phyloP scores from a whole-genome alignment of 2,329 filamentous ascomycete genomes.

The Botrytis hyacinthi region DNA sequence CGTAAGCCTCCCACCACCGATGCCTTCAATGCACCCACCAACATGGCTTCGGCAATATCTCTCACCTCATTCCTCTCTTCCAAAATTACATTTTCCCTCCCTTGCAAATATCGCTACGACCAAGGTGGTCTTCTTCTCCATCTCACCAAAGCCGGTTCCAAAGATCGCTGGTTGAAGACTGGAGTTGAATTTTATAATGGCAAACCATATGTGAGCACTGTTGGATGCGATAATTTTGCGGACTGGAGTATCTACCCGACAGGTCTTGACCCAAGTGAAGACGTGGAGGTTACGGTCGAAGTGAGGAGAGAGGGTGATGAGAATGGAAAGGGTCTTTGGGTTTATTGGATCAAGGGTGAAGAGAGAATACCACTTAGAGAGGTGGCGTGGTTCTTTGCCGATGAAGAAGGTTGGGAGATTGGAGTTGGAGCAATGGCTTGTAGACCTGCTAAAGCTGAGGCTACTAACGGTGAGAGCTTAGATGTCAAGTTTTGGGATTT shows the following conservation, averaged over 20 bases:
- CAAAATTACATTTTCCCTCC: constrained; percentile 7
- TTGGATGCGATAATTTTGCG: constrained; percentile 3
- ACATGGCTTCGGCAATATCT: not conserved
- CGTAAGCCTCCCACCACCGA: constrained; percentile 19
- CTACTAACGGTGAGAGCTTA: not conserved
- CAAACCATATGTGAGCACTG: constrained; percentile 6
- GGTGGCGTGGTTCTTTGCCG: constrained; percentile 14
- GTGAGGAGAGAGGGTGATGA: constrained; percentile 9
- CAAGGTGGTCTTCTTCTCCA: constrained; percentile 18
- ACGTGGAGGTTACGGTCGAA: constrained; percentile 12
- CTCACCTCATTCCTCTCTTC: constrained; percentile 9
- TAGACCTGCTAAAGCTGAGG: constrained; percentile 6
- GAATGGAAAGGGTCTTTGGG: constrained; percentile 14
- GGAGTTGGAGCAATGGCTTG: constrained; percentile 10
- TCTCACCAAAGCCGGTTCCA: not conserved
- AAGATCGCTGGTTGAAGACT: constrained; percentile 17
- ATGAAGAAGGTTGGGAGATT: constrained; percentile 8
- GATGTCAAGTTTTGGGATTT: constrained; percentile 15
- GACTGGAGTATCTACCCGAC: constrained; percentile 18
- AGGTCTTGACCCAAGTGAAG: not conserved
- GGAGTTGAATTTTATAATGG: constrained; percentile 17
- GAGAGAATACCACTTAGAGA: constrained; percentile 17
- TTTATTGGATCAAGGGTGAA: constrained; percentile 11
- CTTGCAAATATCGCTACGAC: constrained; percentile 14
- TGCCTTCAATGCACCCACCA: constrained; percentile 16